phyloP scores from a whole-genome alignment of 1,139 yeast genomes.

The Suhomyces guaymorum region DNA sequence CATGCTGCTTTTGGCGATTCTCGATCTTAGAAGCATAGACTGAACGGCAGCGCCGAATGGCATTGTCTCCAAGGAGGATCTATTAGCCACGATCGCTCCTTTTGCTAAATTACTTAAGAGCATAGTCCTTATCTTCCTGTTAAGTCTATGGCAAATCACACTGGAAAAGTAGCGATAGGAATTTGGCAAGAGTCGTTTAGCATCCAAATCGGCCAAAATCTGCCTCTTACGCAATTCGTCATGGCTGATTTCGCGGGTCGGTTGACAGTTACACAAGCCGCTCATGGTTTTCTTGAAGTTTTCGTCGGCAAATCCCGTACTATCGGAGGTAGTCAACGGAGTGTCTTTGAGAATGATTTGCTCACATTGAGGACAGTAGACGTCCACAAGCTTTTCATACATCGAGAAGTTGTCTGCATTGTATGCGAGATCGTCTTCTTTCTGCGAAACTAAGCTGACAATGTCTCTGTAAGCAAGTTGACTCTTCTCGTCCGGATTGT shows the following conservation, averaged over 20 bases:
- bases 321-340: constrained; percentile 18
- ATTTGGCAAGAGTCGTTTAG: constrained; percentile 16
- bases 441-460: constrained; percentile 4
- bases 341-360: constrained; percentile 12
- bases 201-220: constrained; percentile 23
- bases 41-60: too few species aligned
- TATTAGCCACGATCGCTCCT: too few species aligned
- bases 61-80: too few species aligned
- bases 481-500: constrained; percentile 15
- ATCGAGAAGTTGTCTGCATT: constrained; percentile 5
- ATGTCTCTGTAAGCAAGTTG: constrained; percentile 9
- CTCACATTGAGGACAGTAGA: constrained; percentile 24
- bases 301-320: constrained; percentile 27
- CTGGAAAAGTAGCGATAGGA: constrained; percentile 15
- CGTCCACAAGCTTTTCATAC: constrained; percentile 10
- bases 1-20: too few species aligned
- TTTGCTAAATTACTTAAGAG: too few species aligned
- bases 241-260: constrained; percentile 16
- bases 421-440: constrained; percentile 6
- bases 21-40: too few species aligned
- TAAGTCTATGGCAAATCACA: constrained; percentile 8
- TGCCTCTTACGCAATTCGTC: constrained; percentile 24
- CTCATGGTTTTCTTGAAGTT: constrained; percentile 13
- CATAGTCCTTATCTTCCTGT: too few species aligned
- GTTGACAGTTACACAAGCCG: constrained; percentile 11